Percentiles rank a stretch among this genome's conserved stretches.
phyloP scores from a whole-genome alignment of 192 early-diverging fungal genomes.

The Fimicolochytrium jonesii region DNA sequence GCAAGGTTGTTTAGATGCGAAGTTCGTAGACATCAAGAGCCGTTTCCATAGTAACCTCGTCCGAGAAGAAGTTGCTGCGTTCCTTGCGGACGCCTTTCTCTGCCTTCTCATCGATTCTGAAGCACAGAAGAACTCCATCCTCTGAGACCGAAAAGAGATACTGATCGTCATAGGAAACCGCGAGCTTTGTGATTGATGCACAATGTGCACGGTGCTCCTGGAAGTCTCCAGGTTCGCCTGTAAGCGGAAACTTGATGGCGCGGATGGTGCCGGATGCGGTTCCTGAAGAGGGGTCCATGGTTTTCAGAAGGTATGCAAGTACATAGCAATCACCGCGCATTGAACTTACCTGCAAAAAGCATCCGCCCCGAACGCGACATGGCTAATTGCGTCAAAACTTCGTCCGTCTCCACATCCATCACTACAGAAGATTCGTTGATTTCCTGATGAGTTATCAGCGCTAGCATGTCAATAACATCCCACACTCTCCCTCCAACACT shows the following conservation, averaged over 20 bases:
- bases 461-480: no score
- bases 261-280: constrained; percentile 41
- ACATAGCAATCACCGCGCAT: neutral
- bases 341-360: constrained; percentile 50
- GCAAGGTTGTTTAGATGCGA: neutral
- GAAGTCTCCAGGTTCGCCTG: constrained; percentile 38
- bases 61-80: constrained; percentile 31
- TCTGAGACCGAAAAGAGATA: constrained; percentile 46
- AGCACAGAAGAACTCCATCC: constrained; percentile 50
- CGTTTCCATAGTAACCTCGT: constrained; percentile 43
- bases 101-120: constrained; percentile 41
- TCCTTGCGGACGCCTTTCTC: constrained; percentile 32
- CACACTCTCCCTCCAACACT: no score
- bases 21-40: neutral
- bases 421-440: constrained; percentile 51
- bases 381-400: constrained; percentile 46
- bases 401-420: constrained; percentile 39
- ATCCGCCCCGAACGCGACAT: constrained; percentile 49
- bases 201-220: constrained; percentile 53
- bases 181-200: constrained; percentile 37
- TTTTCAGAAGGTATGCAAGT: no score
- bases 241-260: constrained; percentile 48
- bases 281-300: constrained; percentile 32
- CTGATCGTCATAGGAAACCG: constrained; percentile 45
- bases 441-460: no score